These are phyloP conservation scores for Kodamaea sp. DNA, from an alignment of 1,139 yeast species.

Conservation along the genomic window DNA sequence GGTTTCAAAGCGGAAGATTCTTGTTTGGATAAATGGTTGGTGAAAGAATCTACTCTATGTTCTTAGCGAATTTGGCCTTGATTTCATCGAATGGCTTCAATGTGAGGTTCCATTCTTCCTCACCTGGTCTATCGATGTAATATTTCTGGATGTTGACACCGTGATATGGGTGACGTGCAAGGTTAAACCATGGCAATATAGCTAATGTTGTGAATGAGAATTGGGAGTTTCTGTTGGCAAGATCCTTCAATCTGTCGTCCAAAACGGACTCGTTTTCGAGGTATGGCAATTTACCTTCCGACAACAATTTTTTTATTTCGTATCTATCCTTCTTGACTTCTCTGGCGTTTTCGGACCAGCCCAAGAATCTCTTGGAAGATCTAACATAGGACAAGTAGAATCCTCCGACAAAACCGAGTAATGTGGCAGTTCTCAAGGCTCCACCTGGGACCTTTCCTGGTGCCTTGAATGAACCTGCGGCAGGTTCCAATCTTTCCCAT, in stretches of 20 bases:
- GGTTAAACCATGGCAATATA: slow-evolving; percentile 80
- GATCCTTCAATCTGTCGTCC: slow-evolving; percentile 71
- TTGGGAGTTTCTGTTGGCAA: slow-evolving; percentile 79
- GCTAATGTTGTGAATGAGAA: slow-evolving; percentile 65
- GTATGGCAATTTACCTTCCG: slow-evolving; percentile 69
- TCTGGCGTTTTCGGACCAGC: slow-evolving; percentile 69
- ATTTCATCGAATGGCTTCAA: slow-evolving; percentile 50
- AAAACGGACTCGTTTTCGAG: slow-evolving; percentile 58
- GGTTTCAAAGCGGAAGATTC: too few relatives aligned
- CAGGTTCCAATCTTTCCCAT: slow-evolving; percentile 67
- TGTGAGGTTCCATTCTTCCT: slow-evolving; percentile 50
- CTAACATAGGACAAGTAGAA: slow-evolving; percentile 66
- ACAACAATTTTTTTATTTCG: slow-evolving; percentile 68
- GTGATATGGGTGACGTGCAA: slow-evolving; percentile 81
- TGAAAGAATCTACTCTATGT: slow-evolving; percentile 29
- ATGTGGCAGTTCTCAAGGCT: slow-evolving; percentile 58
- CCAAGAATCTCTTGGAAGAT: slow-evolving; percentile 75
- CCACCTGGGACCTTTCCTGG: slow-evolving; percentile 56
- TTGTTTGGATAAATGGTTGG: too few relatives aligned
- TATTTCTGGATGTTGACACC: slow-evolving; percentile 73
- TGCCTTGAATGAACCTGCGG: slow-evolving; percentile 58
- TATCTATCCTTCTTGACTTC: slow-evolving; percentile 75
- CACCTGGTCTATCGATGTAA: slow-evolving; percentile 63
- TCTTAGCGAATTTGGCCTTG: slow-evolving; percentile 42
- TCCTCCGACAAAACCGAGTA: slow-evolving; percentile 71